Base-by-base conservation (phyloP, 352 stramenopile genomes). In the Phytophthora lateralis region DNA sequence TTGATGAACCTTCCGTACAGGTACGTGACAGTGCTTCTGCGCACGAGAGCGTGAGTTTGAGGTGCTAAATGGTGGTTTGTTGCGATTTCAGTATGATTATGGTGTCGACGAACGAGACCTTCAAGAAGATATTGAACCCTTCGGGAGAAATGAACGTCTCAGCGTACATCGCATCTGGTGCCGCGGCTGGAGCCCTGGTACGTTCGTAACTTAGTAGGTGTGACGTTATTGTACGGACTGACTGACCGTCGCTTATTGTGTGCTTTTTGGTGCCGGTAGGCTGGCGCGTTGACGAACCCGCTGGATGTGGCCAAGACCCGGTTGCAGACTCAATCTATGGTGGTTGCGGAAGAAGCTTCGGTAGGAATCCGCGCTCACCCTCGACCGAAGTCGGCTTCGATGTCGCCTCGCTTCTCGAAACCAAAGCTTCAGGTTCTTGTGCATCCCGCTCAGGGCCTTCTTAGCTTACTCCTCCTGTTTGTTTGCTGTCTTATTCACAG, bases 291-390 rank as follows among this genome's bases (percentile, higher is more conserved):
- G 15, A 99, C 98, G 20, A 99, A 97, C 50, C 98, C 98, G 18
- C 78, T 99, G 57, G 98, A 99, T 85, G 94, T 99, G 29, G 91
- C 99, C 48, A 99, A 99, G 80, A 99, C 98, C 15, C 78, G 91
- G 45, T 78, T 99, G 66, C 96, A 99, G 76, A 99, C 96, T 20
- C 96, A 99, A 63, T 78, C 82, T 44, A 77, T 91, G 71, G 58
- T 89, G 55, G 35, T 89, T 8, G 58, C 78, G 52, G 78, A 89
- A 60, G 75, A 88, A 63, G 42, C 70, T 49, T 79, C 70, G 76
- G 83, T 92, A 82, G 59, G 76, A 66, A 63, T 30, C 21, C 67
- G 73, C 48, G 49, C 51, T 51, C 43, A 57, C 43, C 52, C 71
- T 53, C 71, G 55, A 60, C 34, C 55, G 38, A 72, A 75, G 29